phyloP scores from a whole-genome alignment of 805 yeast species.

The Myxozyma neotropica region DNA sequence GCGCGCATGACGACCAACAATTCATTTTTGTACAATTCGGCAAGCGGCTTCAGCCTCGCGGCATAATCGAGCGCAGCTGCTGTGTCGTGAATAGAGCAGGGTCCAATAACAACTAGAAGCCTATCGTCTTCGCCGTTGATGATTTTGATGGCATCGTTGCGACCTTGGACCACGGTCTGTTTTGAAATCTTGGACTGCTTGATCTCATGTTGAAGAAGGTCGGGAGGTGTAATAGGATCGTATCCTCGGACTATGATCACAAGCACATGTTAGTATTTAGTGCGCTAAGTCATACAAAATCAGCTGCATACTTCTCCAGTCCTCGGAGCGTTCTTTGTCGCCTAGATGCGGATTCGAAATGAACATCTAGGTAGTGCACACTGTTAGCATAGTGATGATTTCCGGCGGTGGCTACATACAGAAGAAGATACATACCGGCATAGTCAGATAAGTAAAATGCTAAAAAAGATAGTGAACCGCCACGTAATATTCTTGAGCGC shows the following conservation, averaged over 20 bases:
- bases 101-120: constrained; percentile 87
- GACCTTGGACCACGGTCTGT: constrained; percentile 68
- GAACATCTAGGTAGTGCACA: constrained; percentile 60
- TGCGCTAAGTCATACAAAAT: too few relatives aligned
- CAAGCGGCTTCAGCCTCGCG: constrained; percentile 57
- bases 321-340: constrained; percentile 72
- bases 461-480: not conserved
- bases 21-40: constrained; percentile 69
- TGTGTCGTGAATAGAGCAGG: constrained; percentile 96
- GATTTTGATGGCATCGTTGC: constrained; percentile 73
- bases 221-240: constrained; percentile 96
- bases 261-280: not conserved
- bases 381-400: too few relatives aligned
- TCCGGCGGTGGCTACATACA: not conserved
- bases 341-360: constrained; percentile 82
- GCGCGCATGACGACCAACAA: constrained; percentile 94
- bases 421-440: constrained; percentile 10
- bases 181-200: constrained; percentile 65
- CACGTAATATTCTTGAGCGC: too few relatives aligned
- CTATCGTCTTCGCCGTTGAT: constrained; percentile 85
- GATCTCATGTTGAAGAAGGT: constrained; percentile 81
- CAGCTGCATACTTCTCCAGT: constrained; percentile 58
- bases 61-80: constrained; percentile 90
- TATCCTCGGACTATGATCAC: constrained; percentile 62
- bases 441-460: not conserved